Evolutionary conservation across 192 early-diverging fungal genomes (phyloP).

Genomic region (Coemansia sp.): DNA sequence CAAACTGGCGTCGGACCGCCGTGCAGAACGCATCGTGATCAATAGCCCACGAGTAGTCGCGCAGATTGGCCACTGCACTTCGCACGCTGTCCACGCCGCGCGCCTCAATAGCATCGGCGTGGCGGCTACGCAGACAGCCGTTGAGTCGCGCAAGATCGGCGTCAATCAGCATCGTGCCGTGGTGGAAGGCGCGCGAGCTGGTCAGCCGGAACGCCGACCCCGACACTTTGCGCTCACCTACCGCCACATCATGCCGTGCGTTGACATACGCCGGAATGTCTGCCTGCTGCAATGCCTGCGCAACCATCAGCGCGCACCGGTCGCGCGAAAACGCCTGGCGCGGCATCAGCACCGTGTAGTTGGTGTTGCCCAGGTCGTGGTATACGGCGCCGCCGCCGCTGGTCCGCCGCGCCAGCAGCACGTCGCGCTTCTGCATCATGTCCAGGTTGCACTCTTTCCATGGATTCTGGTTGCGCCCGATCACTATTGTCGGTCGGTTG

Average conservation of each 20-base stretch:
- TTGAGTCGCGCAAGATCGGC: conserved; percentile 67
- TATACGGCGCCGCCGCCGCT: conserved; percentile 95
- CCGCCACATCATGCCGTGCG: conserved; percentile 85
- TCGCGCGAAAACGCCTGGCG: conserved; percentile 76
- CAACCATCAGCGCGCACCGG: conserved; percentile 73
- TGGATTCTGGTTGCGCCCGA: conserved; percentile 98
- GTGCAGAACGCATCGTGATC: conserved; percentile 84
- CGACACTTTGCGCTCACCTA: conserved; percentile 83
- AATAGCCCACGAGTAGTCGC: conserved; percentile 77
- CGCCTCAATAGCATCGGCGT: conserved; percentile 64
- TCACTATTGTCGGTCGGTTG: conserved; percentile 83
- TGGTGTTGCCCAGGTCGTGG: conserved; percentile 95
- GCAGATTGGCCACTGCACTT: conserved; percentile 81
- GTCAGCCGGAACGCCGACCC: conserved; percentile 95
- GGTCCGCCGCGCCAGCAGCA: conserved; percentile 84
- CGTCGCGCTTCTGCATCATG: conserved; percentile 61
- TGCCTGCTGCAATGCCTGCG: conserved; percentile 64
- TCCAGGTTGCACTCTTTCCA: conserved; percentile 91
- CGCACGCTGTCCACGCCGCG: conserved; percentile 91
- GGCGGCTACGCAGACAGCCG: conserved; percentile 52
- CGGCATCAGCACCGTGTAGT: conserved; percentile 94
- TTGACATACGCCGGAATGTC: conserved; percentile 85
- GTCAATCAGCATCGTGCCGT: conserved; percentile 98
- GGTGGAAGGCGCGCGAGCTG: conserved; percentile 81
- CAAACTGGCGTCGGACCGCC: conserved; percentile 72